Evolutionary conservation across 805 yeast species (phyloP), one percentile per base, ranked within the genome.

Genomic region (Yamadazyma paraphyllophila): DNA sequence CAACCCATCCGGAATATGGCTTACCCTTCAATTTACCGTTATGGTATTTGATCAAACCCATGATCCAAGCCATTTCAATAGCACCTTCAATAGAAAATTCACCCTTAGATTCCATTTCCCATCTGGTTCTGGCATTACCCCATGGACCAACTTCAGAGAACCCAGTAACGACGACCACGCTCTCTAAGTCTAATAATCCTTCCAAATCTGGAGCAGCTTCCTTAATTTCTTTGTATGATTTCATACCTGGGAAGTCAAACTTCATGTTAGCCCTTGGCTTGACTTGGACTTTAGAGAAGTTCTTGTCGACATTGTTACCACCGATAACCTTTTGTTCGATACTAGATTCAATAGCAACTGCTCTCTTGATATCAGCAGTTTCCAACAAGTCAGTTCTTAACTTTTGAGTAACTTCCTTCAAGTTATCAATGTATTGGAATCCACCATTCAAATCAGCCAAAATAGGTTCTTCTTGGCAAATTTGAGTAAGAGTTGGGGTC

Each of bases 361-460:
- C 97, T 61, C 92, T 84, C 74, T 97, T 86, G 55, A 94, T 78
- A 63, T 92, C 98, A 45, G 97, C 83, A 41, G 90, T 84, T 65
- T 86, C 92, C 49, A 80, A 63, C 53, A 87, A 75, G 47, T 83
- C 88, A 48, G 79, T 70, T 76, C 99, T 87, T 64, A 94, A 78
- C 53, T 81, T 75, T 57, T 81, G 74, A 59, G 96, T 88, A 68
- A 83, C 82, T 36, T 86, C 96, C 78, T 91, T 91, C 73, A 94
- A 81, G 76, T 91, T 87, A 43, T 88, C 90, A 58, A 94, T 77
- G 72, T 81, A 87, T 73, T 94, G 98, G 75, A 94, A 82, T 59
- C 99, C 99, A 78, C 99, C 99, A 67, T 94, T 94, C 76, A 94
- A 81, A 67, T 94, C 99, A 51, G 99, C 99, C 86, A 89, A 83